phyloP scores from a whole-genome alignment of 176 grass and related monocot genomes.

The Lolium multiflorum region DNA sequence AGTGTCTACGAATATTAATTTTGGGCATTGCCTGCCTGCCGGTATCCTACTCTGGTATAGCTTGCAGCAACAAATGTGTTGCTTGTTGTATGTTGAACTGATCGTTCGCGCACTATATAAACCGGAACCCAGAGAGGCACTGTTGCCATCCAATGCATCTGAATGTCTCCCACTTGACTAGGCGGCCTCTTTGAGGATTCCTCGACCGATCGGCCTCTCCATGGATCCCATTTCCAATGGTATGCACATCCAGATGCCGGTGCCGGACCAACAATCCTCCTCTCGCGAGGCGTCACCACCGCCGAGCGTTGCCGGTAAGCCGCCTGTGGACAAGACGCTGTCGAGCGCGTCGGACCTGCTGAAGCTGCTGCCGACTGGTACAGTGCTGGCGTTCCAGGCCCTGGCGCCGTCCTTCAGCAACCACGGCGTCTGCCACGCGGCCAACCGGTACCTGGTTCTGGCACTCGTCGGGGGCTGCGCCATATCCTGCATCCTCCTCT shows the following conservation, averaged over 20 bases:
- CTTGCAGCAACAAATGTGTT: neutral
- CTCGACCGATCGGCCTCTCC: neutral
- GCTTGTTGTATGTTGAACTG: neutral
- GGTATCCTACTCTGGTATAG: neutral
- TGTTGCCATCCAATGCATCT: neutral
- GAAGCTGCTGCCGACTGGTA: conserved; percentile 26
- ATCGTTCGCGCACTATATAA: neutral
- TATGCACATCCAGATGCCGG: conserved; percentile 33
- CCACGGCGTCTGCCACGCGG: conserved; percentile 4
- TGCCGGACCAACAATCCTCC: neutral
- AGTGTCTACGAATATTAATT: neutral
- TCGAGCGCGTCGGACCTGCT: conserved; percentile 16
- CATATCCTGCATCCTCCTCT: conserved; percentile 16
- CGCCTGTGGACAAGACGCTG: neutral
- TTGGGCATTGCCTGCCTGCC: neutral
- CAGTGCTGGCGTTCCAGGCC: conserved; percentile 24
- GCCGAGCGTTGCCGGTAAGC: no score
- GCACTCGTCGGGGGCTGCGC: conserved; percentile 12
- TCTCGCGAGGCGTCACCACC: neutral
- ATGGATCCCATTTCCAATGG: conserved; percentile 3
- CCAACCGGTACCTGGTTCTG: conserved; percentile 1
- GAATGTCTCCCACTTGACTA: neutral
- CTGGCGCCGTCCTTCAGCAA: conserved; percentile 14
- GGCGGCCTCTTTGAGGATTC: no score
- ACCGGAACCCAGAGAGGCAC: neutral